Conservation (phyloP, 2,329 filamentous ascomycete genomes). For the Nemania sp. region DNA sequence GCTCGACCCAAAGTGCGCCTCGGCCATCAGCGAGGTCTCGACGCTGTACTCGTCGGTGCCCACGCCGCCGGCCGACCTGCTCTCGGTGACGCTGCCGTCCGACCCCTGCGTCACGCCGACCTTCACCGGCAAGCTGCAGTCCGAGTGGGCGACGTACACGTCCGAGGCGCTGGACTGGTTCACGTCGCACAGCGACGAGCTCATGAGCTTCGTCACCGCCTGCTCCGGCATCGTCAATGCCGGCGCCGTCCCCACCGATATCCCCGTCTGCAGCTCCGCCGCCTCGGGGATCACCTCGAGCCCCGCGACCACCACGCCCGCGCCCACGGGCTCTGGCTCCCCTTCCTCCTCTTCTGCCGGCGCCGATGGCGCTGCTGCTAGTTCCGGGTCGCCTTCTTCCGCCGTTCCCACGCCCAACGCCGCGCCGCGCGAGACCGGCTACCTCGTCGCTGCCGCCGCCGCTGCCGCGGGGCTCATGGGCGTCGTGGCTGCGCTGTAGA, state of each 20-base stretch:
- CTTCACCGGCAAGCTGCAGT: slow-evolving; percentile 29
- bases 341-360: too few species aligned
- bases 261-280: slow-evolving; percentile 26
- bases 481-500: slow-evolving; percentile 30
- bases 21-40: slow-evolving; percentile 22
- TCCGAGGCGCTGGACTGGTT: slow-evolving; percentile 31
- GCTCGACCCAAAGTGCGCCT: slow-evolving; percentile 25
- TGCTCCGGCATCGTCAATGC: slow-evolving; percentile 28
- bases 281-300: not conserved
- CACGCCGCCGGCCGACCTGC: slow-evolving; percentile 29
- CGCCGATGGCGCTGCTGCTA: not conserved
- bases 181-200: slow-evolving; percentile 29
- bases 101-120: slow-evolving; percentile 33
- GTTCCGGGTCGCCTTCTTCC: slow-evolving; percentile 13
- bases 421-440: slow-evolving; percentile 30
- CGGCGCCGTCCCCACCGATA: not conserved
- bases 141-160: slow-evolving; percentile 32
- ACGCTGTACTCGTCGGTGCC: slow-evolving; percentile 30
- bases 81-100: slow-evolving; percentile 5
- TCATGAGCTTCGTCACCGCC: slow-evolving; percentile 25
- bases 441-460: slow-evolving; percentile 25
- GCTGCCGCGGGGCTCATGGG: slow-evolving; percentile 31
- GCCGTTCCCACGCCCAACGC: slow-evolving; percentile 5
- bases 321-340: not conserved
- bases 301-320: not conserved